Base-by-base conservation (phyloP, 2,329 filamentous ascomycete species). In the Fusarium illudens region DNA sequence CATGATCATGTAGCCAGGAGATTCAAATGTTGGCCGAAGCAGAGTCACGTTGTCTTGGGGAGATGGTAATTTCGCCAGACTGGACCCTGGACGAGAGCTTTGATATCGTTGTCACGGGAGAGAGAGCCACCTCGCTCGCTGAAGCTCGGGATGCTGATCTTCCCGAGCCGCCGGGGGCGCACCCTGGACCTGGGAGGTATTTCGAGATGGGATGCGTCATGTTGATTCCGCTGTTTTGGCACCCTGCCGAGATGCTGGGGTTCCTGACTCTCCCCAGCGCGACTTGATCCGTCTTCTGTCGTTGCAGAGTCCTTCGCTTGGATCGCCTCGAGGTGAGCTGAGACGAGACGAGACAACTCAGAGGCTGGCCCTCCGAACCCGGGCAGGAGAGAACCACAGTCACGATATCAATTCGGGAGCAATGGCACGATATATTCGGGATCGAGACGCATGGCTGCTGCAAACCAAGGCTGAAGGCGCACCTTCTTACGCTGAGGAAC, bases 121-220 rank as follows among this genome's bases (percentile, higher is more conserved):
- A 62, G 54, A 29, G 27, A n/a, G n/a, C n/a, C n/a, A n/a, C n/a
- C n/a, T n/a, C n/a, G n/a, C 34, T 56, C 46, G 25, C 48, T 65
- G 32, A 34, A 62, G 58, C 65, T 65, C 68, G 66, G 68, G 55
- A 53, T 69, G 29, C 22, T 62, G 58, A 72, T 70, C 62, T 59
- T 62, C 58, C 71, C 62, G 67, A 68, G 51, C 42, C 54, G 61
- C 57, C 65, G 58, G 34, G 15, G 39, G 36, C 52, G 30, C 37
- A 51, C 53, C 58, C 57, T 49, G 51, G 34, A 60, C 39, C 58
- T 60, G 48, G 48, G 44, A 51, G 32, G 46, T 27, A 17, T 17
- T 30, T 33, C 19, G 39, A 37, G 17, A 51, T 44, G 29, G 53
- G 51, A 30, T 60, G 49, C 62, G 58, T 60, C 64, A 67, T 44